phyloP scores from a whole-genome alignment of 495 filamentous ascomycete genomes.

The Neurospora pannonica region DNA sequence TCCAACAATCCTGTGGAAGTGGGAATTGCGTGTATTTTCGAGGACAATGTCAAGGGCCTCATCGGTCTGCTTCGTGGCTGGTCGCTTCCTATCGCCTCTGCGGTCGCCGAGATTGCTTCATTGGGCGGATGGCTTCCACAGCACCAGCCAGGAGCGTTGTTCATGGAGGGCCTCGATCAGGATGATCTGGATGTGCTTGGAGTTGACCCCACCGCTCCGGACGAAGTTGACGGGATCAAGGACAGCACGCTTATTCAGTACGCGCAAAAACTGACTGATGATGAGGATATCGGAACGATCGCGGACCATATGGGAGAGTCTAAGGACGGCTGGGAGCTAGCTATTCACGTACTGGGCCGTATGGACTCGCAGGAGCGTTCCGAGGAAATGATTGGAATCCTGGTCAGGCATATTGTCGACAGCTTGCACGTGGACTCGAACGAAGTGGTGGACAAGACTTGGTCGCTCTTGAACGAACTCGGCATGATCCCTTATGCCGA shows the following conservation, averaged over 20 bases:
- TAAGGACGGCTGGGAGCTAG: constrained; percentile 77
- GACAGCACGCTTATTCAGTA: constrained; percentile 69
- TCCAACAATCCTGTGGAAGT: constrained; percentile 64
- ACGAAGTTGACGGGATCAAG: constrained; percentile 44
- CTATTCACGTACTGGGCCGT: constrained; percentile 64
- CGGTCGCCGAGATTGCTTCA: constrained; percentile 69
- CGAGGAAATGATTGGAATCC: constrained; percentile 51
- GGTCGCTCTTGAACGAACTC: constrained; percentile 57
- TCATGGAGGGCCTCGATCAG: constrained; percentile 36
- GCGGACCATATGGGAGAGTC: constrained; percentile 23
- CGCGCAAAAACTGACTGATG: constrained; percentile 46
- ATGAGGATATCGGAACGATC: constrained; percentile 25
- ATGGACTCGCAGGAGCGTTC: constrained; percentile 56
- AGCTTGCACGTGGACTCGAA: constrained; percentile 54
- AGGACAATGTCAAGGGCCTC: constrained; percentile 64
- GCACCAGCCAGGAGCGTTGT: constrained; percentile 27
- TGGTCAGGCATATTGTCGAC: constrained; percentile 49
- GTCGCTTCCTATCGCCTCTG: constrained; percentile 66
- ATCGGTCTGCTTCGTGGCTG: constrained; percentile 63
- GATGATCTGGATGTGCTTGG: constrained; percentile 48
- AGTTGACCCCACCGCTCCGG: constrained; percentile 33
- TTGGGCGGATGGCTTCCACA: constrained; percentile 65
- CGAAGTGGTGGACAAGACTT: constrained; percentile 63
- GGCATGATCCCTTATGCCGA: constrained; percentile 62
- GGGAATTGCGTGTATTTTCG: constrained; percentile 66